Base-by-base conservation (phyloP, 192 early-diverging fungal species). In the Coemansia sp. region DNA sequence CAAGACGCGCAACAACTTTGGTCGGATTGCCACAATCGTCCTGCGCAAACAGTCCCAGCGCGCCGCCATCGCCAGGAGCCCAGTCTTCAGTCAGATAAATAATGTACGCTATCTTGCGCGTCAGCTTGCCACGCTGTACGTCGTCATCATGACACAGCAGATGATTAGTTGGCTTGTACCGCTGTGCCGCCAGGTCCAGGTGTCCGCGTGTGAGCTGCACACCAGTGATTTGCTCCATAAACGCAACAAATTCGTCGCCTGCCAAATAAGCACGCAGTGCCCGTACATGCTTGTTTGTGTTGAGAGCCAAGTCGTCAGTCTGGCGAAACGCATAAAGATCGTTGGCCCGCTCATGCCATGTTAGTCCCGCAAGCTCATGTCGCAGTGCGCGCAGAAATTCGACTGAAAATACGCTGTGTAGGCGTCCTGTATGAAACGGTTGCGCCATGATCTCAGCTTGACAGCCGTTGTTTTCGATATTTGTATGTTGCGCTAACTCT, bases 131-230 rank as follows among this genome's bases (percentile, higher is more conserved):
- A 22, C 82, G 82, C 53, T 85, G 83, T 49, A 90, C 88, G 64
- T 90, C 89, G 50, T 90, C 89, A 52, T 90, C 89, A 55, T 90
- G 89, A 62, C 89, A 90, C 8, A 89, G 71, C 20, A 90, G 53
- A 44, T 89, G 87, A 49, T 84, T 83, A 5, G 83, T 83, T 25
- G 74, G 66, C 38, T 81, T 79, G 66, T 90, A 90, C 53, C 85
- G 72, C 55, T 90, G 88, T 0, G 87, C 87, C 5, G 88, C 88
- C 42, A 90, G 65, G 66, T 90, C 89, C 10, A 86, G 74, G 7
- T 84, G 81, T 1, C 77, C 79, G 0, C 81, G 81, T n/a, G 84
- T 76, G 6, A 90, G 67, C 49, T 83, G 75, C 22, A 86, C 78
- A 11, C 89, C 89, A 2, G 88, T 87, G 19, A 90, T 61, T 17